phyloP scores from a whole-genome alignment of 352 stramenopile species.

The Phytophthora vignae region DNA sequence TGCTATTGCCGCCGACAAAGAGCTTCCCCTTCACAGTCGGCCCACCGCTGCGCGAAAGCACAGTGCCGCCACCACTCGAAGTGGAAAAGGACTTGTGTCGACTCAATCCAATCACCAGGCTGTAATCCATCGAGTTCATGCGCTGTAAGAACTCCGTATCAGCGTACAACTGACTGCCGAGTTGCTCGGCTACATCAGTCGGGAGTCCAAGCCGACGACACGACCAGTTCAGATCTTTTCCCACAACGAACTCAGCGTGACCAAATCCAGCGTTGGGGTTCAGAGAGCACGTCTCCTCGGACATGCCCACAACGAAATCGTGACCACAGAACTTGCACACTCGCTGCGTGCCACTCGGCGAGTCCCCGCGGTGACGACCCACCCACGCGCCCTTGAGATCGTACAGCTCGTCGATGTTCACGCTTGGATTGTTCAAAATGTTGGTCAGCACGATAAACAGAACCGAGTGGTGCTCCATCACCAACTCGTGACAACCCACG shows the following conservation, averaged over 20 bases:
- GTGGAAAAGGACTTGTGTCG: conserved; percentile 53
- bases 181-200: conserved; percentile 70
- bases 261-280: conserved; percentile 70
- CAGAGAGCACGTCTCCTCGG: conserved; percentile 73
- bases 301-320: conserved; percentile 90
- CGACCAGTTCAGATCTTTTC: conserved; percentile 91
- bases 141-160: conserved; percentile 94
- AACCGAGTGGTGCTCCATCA: conserved; percentile 88
- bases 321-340: conserved; percentile 90
- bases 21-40: conserved; percentile 44
- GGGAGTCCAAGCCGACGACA: conserved; percentile 77
- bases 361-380: conserved; percentile 71
- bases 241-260: conserved; percentile 81
- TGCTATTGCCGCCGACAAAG: conserved; percentile 40
- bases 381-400: conserved; percentile 93
- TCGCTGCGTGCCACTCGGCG: conserved; percentile 71
- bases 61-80: conserved; percentile 40
- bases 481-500: conserved; percentile 88
- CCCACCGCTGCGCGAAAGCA: conserved; percentile 43
- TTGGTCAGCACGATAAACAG: conserved; percentile 91
- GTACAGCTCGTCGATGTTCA: conserved; percentile 91
- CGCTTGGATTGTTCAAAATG: conserved; percentile 86
- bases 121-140: conserved; percentile 99
- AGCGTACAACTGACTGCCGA: conserved; percentile 86
- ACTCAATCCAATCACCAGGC: conserved; percentile 94